Evolutionary conservation across 1,139 yeast genomes (phyloP).

Genomic region (Yamadazyma oceani): DNA sequence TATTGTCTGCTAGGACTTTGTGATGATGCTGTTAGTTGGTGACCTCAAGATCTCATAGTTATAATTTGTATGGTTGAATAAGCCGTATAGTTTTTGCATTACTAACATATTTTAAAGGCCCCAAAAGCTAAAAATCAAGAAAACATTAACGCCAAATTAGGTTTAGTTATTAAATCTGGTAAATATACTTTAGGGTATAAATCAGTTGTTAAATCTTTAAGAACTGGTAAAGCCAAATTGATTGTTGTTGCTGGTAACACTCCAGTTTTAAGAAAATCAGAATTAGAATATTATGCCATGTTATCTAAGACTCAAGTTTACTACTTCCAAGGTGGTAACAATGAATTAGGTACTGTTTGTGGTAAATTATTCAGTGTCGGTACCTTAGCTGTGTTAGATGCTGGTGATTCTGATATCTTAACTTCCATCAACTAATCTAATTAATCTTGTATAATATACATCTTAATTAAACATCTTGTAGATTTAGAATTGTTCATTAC

Average conservation of each 20-base stretch:
- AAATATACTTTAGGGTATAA: slow-evolving; percentile 99
- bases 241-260: slow-evolving; percentile 99
- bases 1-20: no score
- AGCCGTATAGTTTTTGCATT: no score
- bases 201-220: slow-evolving; percentile 96
- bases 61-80: no score
- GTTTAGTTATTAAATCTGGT: slow-evolving; percentile 98
- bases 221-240: slow-evolving; percentile 99
- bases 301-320: slow-evolving; percentile 97
- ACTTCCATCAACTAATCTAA: slow-evolving; percentile 34
- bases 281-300: slow-evolving; percentile 99
- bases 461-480: slow-evolving; percentile 5
- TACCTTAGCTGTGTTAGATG: slow-evolving; percentile 92
- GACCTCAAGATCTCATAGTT: no score
- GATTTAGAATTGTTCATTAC: background rate
- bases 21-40: no score
- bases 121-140: slow-evolving; percentile 91
- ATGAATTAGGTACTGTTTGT: slow-evolving; percentile 99
- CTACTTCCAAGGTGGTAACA: slow-evolving; percentile 99
- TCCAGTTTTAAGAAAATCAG: slow-evolving; percentile 99
- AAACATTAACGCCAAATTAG: slow-evolving; percentile 97
- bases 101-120: slow-evolving; percentile 64
- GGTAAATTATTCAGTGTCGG: slow-evolving; percentile 99
- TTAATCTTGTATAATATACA: slow-evolving; percentile 14
- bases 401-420: slow-evolving; percentile 99